Base-by-base conservation (phyloP, 495 filamentous ascomycete genomes). In the Pseudevernia furfuracea region DNA sequence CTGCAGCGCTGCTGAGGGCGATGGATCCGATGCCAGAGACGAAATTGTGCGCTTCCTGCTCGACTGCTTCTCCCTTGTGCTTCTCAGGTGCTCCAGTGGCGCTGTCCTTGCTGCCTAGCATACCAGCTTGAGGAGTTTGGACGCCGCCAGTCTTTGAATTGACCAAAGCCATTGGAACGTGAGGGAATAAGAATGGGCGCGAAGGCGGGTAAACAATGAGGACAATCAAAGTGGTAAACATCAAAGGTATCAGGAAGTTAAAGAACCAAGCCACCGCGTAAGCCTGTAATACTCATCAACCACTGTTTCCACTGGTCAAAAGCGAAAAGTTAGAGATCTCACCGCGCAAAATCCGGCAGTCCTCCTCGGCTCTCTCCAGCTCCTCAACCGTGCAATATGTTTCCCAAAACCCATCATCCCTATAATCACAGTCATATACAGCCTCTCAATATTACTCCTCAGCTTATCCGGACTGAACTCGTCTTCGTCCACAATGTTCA, bases 401-500 rank as follows among this genome's bases (percentile, higher is more conserved):
- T 91, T 90, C 14, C 80, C 82, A 53, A 85, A 80, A 0, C 79
- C 82, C 19, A 89, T 79, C 56, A 90, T 25, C 1, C 87, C 85
- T 38, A 94, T 83, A 4, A 88, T 78, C 1, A 95, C 84, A 0
- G 89, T 90, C 78, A 87, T 92, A 73, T 96, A 96, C 36, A 95
- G 80, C 12, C 91, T 78, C 73, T 96, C 91, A n/a, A 95, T 67
- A 46, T 85, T 91, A 25, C 84, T 84, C 23, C 91, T 81, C 66
- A 96, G 74, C 71, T 95, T 95, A 73, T 95, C 91, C 0, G 91
- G 91, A 0, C 88, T 89, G 73, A 92, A 94, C 66, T 90, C 85
- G 46, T 95, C 91, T 64, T 92, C 85, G 43, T 91, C 87, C 0
- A 88, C 86, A 55, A 89, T 86, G 62, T 90, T 88, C 17, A 94